Conservation (phyloP, 106 monocot species). For the Phalaenopsis equestris region DNA sequence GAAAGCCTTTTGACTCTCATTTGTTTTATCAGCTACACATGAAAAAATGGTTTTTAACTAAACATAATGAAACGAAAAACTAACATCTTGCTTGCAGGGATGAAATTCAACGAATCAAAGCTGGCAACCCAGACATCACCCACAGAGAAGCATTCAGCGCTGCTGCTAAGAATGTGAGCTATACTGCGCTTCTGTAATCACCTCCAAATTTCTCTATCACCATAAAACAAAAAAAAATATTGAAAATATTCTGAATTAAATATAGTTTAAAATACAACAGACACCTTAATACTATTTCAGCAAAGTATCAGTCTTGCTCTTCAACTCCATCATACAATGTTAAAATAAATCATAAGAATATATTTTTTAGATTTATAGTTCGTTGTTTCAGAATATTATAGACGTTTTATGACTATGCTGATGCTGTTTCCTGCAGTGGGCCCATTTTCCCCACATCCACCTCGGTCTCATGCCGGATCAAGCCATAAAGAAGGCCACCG, state of each 20-base stretch:
- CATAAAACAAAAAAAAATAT: too few relatives aligned
- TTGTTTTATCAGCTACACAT: too few relatives aligned
- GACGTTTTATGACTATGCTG: background rate
- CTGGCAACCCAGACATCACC: conserved; percentile 83
- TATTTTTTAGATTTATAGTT: too few relatives aligned
- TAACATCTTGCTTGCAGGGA: conserved; percentile 38
- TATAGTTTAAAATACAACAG: too few relatives aligned
- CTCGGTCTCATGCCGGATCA: conserved; percentile 82
- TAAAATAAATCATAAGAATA: too few relatives aligned
- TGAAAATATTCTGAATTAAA: too few relatives aligned
- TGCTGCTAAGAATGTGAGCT: conserved; percentile 80
- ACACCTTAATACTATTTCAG: too few relatives aligned
- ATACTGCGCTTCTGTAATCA: background rate
- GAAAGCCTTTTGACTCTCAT: background rate
- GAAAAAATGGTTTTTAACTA: background rate
- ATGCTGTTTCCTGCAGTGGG: conserved; percentile 44
- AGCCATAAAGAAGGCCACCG: conserved; percentile 56
- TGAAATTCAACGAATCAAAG: conserved; percentile 94
- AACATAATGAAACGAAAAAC: background rate
- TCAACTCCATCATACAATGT: too few relatives aligned
- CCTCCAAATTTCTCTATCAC: background rate
- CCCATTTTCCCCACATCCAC: conserved; percentile 95
- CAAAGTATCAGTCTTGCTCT: too few relatives aligned
- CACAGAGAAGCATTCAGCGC: conserved; percentile 97
- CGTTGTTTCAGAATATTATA: background rate